These are phyloP conservation scores for Nitzschia inconspicua DNA, from an alignment of 108 stramenopile genomes.

Conservation along the genomic window DNA sequence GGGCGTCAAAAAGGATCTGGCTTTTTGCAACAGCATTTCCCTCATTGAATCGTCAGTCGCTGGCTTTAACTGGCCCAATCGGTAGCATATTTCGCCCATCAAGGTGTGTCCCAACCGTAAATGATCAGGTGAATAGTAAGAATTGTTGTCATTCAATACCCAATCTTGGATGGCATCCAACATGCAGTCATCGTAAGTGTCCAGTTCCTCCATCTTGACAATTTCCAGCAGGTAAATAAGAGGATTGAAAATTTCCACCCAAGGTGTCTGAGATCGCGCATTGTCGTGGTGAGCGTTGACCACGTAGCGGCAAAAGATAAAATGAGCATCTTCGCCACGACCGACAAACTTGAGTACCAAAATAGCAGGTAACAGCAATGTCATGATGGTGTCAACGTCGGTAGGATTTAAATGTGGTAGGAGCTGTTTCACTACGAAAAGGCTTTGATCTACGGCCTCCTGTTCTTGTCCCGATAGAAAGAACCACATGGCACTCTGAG, in stretches of 20 bases:
- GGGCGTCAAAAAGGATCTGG: conserved; percentile 9
- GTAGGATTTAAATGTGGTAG: conserved; percentile 8
- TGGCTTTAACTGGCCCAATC: conserved; percentile 2
- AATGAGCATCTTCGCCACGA: conserved; percentile 13
- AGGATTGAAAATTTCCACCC: conserved; percentile 29
- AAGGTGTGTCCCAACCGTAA: conserved; percentile 16
- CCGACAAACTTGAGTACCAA: conserved; percentile 7
- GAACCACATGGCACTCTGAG: no score
- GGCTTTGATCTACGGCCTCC: no score
- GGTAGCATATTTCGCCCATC: conserved; percentile 34
- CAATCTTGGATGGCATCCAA: conserved; percentile 19
- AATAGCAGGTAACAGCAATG: no score
- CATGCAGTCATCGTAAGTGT: conserved; percentile 10
- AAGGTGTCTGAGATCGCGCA: background rate
- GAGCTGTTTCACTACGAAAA: no score
- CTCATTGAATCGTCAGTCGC: conserved; percentile 6
- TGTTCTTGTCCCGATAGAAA: no score
- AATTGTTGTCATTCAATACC: conserved; percentile 25
- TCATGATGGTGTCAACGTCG: conserved; percentile 15
- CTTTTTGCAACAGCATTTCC: conserved; percentile 3
- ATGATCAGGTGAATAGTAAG: conserved; percentile 5
- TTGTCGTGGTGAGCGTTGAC: conserved; percentile 23
- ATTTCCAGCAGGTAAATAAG: conserved; percentile 19
- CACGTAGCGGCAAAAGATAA: conserved; percentile 4
- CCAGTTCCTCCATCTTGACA: conserved; percentile 18